Conservation (phyloP, 257 asterid genomes). For the Ehretia macrophylla region DNA sequence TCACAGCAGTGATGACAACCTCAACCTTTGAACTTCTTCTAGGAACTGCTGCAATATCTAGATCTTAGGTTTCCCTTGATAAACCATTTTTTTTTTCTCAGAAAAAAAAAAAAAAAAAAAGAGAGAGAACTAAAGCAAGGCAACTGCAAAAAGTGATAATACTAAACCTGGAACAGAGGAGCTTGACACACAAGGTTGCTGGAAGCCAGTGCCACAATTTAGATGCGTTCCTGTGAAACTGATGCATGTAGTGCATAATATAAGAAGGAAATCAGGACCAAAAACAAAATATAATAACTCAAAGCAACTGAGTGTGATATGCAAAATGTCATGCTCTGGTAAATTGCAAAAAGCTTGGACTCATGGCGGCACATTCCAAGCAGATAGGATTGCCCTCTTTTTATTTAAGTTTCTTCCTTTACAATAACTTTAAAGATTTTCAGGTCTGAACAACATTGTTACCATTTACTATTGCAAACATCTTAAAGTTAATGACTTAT, state of each 20-base stretch:
- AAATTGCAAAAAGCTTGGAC: too few species aligned
- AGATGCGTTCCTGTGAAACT: conserved; percentile 78
- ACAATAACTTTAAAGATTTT: too few species aligned
- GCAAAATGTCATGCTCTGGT: too few species aligned
- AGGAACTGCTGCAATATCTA: conserved; percentile 38
- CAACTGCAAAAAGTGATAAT: neutral
- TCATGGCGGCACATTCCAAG: too few species aligned
- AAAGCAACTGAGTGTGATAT: too few species aligned
- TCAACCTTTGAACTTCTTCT: conserved; percentile 51
- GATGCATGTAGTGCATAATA: conserved; percentile 16
- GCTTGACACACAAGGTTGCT: conserved; percentile 66
- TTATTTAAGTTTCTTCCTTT: too few species aligned
- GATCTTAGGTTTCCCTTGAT: conserved; percentile 1
- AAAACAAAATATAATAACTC: neutral
- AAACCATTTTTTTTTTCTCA: neutral
- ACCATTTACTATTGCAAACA: too few species aligned
- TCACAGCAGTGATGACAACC: conserved; percentile 46
- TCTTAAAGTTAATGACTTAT: too few species aligned
- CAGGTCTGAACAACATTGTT: too few species aligned
- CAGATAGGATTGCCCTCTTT: too few species aligned
- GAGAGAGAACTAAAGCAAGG: conserved; percentile 7
- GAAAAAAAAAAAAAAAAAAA: too few species aligned
- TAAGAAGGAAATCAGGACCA: neutral
- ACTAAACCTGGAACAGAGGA: conserved; percentile 54
- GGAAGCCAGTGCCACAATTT: conserved; percentile 52